These are phyloP conservation scores for Oryza officinalis DNA, from an alignment of 176 grass and related monocot species.

Conservation along the genomic window DNA sequence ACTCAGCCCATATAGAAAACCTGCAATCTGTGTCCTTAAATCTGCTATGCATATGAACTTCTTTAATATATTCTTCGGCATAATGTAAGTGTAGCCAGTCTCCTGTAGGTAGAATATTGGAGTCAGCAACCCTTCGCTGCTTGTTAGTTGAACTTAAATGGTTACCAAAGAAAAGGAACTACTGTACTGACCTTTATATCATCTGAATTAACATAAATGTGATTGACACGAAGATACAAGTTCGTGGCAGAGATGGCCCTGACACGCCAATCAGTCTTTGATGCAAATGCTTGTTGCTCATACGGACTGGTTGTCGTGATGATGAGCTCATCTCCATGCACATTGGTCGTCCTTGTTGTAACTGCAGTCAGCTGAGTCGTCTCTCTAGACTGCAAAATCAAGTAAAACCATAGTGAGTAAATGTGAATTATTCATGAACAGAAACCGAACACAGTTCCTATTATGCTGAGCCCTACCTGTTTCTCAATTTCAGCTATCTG, in stretches of 20 bases:
- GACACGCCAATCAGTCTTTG: constrained; percentile 97
- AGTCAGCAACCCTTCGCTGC: constrained; percentile 11
- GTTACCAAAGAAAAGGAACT: constrained; percentile 13
- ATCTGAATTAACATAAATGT: constrained; percentile 99
- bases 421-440: not conserved
- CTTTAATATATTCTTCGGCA: constrained; percentile 99
- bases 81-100: constrained; percentile 99
- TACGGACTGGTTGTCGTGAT: constrained; percentile 97
- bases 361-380: constrained; percentile 94
- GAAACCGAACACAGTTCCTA: not conserved
- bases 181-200: constrained; percentile 79
- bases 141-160: not conserved
- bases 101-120: constrained; percentile 60
- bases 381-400: constrained; percentile 81
- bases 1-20: constrained; percentile 86
- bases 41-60: constrained; percentile 99
- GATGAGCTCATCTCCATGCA: constrained; percentile 97
- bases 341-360: constrained; percentile 95
- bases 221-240: constrained; percentile 96
- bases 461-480: constrained; percentile 51
- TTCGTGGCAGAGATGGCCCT: constrained; percentile 98
- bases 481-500: constrained; percentile 99
- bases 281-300: constrained; percentile 91
- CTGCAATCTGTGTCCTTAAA: constrained; percentile 84
- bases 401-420: constrained; percentile 32